These are phyloP conservation scores for Quambalaria eucalypti DNA, from an alignment of 1,284 basidiomycete species.

Conservation along the genomic window DNA sequence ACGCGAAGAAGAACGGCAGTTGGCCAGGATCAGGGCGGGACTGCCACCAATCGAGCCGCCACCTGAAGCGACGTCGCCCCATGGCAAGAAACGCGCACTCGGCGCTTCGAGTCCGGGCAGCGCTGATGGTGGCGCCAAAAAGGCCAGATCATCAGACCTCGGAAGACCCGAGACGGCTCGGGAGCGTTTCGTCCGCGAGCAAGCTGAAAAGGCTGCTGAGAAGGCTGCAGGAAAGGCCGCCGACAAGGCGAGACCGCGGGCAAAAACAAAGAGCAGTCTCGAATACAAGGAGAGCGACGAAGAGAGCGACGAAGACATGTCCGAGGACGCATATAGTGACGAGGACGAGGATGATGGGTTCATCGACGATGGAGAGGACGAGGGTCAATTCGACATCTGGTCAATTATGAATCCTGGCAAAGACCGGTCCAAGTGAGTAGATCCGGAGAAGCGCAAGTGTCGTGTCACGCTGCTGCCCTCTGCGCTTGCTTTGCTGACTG, in stretches of 20 bases:
- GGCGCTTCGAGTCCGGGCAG: background rate
- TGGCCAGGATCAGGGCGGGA: background rate
- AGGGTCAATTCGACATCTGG: constrained; percentile 32
- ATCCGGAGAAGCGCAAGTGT: background rate
- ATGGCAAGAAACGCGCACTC: background rate
- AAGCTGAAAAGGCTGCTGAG: constrained; percentile 17
- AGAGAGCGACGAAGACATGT: constrained; percentile 15
- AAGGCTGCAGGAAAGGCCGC: background rate
- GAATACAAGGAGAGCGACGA: constrained; percentile 14
- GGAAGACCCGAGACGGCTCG: constrained; percentile 23
- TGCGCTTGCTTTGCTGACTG: background rate
- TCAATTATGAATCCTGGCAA: constrained; percentile 26
- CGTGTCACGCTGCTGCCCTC: background rate
- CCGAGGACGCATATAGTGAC: constrained; percentile 11
- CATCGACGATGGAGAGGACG: background rate
- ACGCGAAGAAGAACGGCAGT: background rate
- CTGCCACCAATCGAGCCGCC: background rate
- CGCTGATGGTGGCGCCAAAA: background rate
- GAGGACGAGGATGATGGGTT: background rate
- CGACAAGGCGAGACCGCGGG: constrained; percentile 1
- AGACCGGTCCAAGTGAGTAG: constrained; percentile 20
- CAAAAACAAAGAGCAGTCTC: background rate
- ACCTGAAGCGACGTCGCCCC: background rate
- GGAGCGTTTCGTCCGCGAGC: constrained; percentile 33
- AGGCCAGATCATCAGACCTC: no score